These are phyloP conservation scores for Botrytis hyacinthi DNA, from an alignment of 2,329 filamentous ascomycete species.

Conservation along the genomic window DNA sequence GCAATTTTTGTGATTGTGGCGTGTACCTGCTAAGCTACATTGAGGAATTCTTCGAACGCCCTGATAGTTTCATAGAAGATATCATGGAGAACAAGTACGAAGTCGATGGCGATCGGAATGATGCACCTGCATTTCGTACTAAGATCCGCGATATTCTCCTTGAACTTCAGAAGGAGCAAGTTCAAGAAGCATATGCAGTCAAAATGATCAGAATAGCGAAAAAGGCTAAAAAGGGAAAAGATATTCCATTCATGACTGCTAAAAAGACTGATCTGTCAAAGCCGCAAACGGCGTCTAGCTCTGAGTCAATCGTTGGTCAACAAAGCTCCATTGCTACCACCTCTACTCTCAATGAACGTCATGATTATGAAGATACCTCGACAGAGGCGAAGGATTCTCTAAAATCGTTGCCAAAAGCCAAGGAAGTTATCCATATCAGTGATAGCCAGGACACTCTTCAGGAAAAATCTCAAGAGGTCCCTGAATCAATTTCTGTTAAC, in stretches of 20 bases:
- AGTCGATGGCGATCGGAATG: slow-evolving; percentile 52
- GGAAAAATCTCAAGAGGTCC: neutral
- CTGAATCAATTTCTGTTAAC: neutral
- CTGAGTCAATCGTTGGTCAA: slow-evolving; percentile 15
- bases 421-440: slow-evolving; percentile 11
- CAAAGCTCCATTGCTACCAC: neutral
- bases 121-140: slow-evolving; percentile 57
- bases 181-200: neutral
- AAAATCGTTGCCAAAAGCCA: neutral
- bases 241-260: neutral
- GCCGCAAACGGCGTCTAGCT: neutral
- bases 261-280: neutral
- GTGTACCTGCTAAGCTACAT: slow-evolving; percentile 83
- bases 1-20: slow-evolving; percentile 87
- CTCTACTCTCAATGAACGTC: neutral
- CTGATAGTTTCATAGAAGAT: slow-evolving; percentile 65
- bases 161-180: slow-evolving; percentile 57
- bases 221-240: neutral
- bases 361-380: neutral
- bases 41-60: slow-evolving; percentile 74
- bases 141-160: slow-evolving; percentile 67
- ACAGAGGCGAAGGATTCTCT: neutral
- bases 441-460: slow-evolving; percentile 12
- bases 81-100: slow-evolving; percentile 59
- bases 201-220: neutral